Conservation (phyloP, 2,329 filamentous ascomycete species). For the Penicillium sp. region DNA sequence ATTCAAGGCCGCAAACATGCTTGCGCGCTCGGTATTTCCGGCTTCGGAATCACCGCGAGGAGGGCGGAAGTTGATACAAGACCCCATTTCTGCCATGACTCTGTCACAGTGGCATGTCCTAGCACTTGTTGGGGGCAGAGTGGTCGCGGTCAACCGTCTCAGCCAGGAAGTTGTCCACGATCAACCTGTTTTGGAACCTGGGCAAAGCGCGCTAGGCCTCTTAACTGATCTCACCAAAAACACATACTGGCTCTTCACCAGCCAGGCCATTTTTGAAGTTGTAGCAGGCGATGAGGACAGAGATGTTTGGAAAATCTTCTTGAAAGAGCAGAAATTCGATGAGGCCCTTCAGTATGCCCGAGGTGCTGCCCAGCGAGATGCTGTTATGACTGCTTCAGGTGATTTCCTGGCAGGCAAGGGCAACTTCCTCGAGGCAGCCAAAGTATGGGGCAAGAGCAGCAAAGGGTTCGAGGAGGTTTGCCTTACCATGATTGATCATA, state of each 20-base stretch:
- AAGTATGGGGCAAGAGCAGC: constrained; percentile 89
- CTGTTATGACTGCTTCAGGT: constrained; percentile 85
- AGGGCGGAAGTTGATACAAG: constrained; percentile 64
- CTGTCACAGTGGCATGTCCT: constrained; percentile 94
- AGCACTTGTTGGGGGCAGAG: constrained; percentile 74
- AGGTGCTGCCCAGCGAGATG: constrained; percentile 78
- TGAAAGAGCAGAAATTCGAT: constrained; percentile 83
- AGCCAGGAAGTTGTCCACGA: constrained; percentile 85
- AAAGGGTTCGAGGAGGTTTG: constrained; percentile 97
- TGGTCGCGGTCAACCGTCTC: constrained; percentile 83
- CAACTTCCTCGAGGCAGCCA: constrained; percentile 80
- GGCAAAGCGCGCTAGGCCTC: constrained; percentile 77
- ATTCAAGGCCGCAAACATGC: constrained; percentile 74
- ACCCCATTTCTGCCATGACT: constrained; percentile 74
- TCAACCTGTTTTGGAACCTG: constrained; percentile 77
- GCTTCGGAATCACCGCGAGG: constrained; percentile 65
- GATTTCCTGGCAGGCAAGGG: constrained; percentile 82
- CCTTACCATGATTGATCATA: constrained; percentile 82
- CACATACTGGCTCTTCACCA: constrained; percentile 95
- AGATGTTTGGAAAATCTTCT: constrained; percentile 92
- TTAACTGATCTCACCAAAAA: constrained; percentile 90
- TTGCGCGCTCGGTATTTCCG: constrained; percentile 72
- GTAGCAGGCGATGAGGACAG: constrained; percentile 86
- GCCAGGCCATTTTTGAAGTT: constrained; percentile 88
- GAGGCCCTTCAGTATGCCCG: constrained; percentile 81